Base-by-base conservation (phyloP, 2,329 filamentous ascomycete genomes). In the Rutstroemia sp. region DNA sequence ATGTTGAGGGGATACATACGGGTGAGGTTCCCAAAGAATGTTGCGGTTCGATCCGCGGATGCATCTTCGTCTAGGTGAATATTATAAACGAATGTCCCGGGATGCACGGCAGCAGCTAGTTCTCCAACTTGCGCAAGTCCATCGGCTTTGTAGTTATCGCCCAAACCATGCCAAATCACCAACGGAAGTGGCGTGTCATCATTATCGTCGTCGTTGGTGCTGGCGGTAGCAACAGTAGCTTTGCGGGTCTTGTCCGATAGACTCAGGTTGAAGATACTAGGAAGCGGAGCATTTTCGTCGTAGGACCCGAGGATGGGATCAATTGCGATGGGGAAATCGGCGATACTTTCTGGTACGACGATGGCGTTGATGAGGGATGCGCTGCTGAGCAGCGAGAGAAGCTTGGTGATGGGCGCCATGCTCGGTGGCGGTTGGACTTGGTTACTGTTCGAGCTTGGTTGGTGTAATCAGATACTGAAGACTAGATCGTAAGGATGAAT, bases 11-110 rank as follows among this genome's bases (percentile, higher is more conserved):
- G 19, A 9, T 14, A 30, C 34, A 23, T 8, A 56, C 48, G 54
- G 39, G 87, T 92, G 5, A 96, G 75, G 73, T 96, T 95, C 70
- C 94, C 94, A 67, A 95, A 83, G 78, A 96, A 99, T 61, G 90
- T 92, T 30, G 89, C 88, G 55, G 82, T 83, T 49, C 88, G 86
- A 77, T 99, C 94, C 63, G 75, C 77, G 60, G 74, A 76, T 52
- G 83, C 77, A 66, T 85, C 81, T 45, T 66, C 62, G 45, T 82
- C 79, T 18, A 96, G 76, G 14, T 83, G 83, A 68, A 96, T 82
- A 63, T 86, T 81, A 76, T 97, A 87, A 21, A 94, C 85, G 66
- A 90, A 85, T 16, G 91, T 96, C 59, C 89, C 90, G 0, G 91
- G 91, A 72, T 96, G 83, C 57, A 83, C 76, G 50, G 80, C 72